Evolutionary conservation across 768 basidiomycete genomes (phyloP).

Genomic region (Russula lepida): DNA sequence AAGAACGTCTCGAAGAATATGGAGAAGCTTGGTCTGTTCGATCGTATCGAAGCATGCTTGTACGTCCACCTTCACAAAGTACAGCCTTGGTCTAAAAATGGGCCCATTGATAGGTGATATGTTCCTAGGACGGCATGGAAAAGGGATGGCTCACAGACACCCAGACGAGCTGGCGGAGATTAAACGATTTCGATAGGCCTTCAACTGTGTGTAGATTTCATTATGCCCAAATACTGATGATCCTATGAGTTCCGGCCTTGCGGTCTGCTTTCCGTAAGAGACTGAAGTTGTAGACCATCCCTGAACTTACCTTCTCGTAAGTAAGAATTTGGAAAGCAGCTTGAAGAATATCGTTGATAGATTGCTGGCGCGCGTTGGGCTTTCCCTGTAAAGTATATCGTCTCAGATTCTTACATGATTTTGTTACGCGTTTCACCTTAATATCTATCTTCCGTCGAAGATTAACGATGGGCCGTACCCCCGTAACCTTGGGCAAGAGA

Average conservation of each 20-base stretch:
- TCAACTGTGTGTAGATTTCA: conserved; percentile 72
- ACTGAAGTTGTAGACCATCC: neutral
- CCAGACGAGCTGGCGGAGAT: conserved; percentile 33
- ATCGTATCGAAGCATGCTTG: conserved; percentile 96
- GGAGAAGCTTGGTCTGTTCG: conserved; percentile 74
- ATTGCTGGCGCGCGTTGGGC: conserved; percentile 32
- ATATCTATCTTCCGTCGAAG: conserved; percentile 45
- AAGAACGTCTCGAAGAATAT: conserved; percentile 65
- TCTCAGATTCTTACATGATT: conserved; percentile 23
- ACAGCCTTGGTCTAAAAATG: conserved; percentile 63
- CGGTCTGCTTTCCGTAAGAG: conserved; percentile 39
- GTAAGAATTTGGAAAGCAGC: conserved; percentile 80
- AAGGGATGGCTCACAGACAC: conserved; percentile 38
- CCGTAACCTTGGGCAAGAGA: conserved; percentile 88
- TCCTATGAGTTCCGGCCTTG: conserved; percentile 56
- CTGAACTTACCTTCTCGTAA: conserved; percentile 64
- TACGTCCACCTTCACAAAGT: conserved; percentile 96
- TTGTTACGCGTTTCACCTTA: conserved; percentile 22
- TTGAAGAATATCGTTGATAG: conserved; percentile 84
- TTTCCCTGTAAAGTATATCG: conserved; percentile 7
- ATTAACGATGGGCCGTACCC: conserved; percentile 92
- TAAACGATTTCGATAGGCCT: conserved; percentile 54
- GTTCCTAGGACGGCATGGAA: neutral
- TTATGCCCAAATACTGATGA: conserved; percentile 77
- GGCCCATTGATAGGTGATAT: neutral